Conservation (phyloP, 2,329 filamentous ascomycete genomes). For the Penicillium sp. region DNA sequence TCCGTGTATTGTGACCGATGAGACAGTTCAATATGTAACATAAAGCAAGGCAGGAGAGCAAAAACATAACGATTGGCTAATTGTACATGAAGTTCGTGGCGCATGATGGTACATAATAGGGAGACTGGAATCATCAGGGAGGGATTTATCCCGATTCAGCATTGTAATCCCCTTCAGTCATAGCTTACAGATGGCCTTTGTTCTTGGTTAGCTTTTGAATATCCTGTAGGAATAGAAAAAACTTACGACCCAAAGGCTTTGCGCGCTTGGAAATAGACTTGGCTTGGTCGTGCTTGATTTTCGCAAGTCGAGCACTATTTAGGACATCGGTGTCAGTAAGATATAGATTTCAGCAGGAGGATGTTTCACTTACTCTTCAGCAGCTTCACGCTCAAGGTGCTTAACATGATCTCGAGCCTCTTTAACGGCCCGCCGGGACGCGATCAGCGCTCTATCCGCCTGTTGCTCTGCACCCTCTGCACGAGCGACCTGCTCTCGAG, state of each 20-base stretch:
- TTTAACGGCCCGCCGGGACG: conserved; percentile 59
- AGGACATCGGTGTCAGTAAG: no score
- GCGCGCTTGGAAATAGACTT: conserved; percentile 66
- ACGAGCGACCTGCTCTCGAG: conserved; percentile 61
- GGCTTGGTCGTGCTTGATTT: conserved; percentile 68
- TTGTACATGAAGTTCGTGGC: not conserved
- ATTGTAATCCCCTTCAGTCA: not conserved
- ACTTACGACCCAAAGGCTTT: conserved; percentile 67
- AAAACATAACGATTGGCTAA: not conserved
- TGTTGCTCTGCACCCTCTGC: conserved; percentile 67
- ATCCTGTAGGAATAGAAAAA: not conserved
- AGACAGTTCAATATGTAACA: not conserved
- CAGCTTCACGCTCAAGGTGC: conserved; percentile 64
- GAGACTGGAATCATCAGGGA: not conserved
- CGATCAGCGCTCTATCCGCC: conserved; percentile 63
- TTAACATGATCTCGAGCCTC: conserved; percentile 66
- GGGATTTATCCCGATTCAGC: not conserved
- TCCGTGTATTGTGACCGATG: not conserved
- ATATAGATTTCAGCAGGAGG: not conserved
- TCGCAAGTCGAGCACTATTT: conserved; percentile 56
- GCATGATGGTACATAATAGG: not conserved
- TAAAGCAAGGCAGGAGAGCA: not conserved
- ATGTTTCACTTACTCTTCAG: conserved; percentile 52
- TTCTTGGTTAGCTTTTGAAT: not conserved
- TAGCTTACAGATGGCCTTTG: not conserved